phyloP scores from a whole-genome alignment of 2,329 filamentous ascomycete species.

The Aureobasidium sp. region DNA sequence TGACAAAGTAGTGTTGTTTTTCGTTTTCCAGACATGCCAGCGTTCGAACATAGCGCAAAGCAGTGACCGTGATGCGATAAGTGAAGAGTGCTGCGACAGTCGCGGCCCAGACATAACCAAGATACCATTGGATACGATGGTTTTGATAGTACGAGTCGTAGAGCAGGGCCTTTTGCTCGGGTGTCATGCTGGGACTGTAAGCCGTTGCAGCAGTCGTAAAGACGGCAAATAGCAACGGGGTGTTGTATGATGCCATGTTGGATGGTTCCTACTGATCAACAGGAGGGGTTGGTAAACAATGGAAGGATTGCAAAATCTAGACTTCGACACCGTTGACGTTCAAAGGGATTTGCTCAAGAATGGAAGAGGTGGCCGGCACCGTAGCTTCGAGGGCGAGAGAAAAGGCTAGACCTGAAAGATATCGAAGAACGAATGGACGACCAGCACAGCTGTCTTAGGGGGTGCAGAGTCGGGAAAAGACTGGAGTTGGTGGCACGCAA shows the following conservation, averaged over 20 bases:
- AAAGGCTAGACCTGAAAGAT: not conserved
- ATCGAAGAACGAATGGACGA: not conserved
- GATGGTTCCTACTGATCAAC: conserved; percentile 3
- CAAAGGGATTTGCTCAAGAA: not conserved
- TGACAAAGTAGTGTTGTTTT: conserved; percentile 65
- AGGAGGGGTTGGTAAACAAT: not conserved
- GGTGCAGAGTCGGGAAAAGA: not conserved
- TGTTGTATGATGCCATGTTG: not conserved
- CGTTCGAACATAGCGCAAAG: conserved; percentile 61
- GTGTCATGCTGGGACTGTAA: not conserved
- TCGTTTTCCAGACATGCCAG: conserved; percentile 65
- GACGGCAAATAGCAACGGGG: not conserved
- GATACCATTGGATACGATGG: conserved; percentile 26
- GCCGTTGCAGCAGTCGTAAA: conserved; percentile 2
- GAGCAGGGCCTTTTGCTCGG: not conserved
- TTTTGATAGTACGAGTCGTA: conserved; percentile 20
- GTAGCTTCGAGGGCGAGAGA: not conserved
- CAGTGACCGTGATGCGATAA: conserved; percentile 55
- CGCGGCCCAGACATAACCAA: conserved; percentile 46
- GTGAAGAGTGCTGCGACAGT: conserved; percentile 55
- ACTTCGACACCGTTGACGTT: not conserved
- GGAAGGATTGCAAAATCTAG: not conserved
- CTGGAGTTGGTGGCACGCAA: not conserved
- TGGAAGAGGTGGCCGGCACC: conserved; percentile 4
- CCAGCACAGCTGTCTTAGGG: conserved; percentile 5